These are phyloP conservation scores for Sclerotinia subarctica DNA, from an alignment of 2,329 filamentous ascomycete genomes.

Conservation along the genomic window DNA sequence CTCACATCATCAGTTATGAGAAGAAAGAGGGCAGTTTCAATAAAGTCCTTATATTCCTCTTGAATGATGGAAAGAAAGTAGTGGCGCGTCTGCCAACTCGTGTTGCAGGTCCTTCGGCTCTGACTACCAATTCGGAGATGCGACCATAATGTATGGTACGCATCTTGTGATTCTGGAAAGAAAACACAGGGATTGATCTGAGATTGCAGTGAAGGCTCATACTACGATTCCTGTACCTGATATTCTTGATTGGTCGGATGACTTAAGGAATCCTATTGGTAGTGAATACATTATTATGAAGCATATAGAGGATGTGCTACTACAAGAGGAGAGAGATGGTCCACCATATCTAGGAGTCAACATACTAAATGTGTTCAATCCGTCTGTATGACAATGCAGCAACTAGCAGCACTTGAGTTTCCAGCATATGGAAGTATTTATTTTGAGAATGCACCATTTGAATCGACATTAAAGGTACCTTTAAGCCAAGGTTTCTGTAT, in stretches of 20 bases:
- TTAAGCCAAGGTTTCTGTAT: slow-evolving; percentile 33
- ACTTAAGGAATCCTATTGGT: slow-evolving; percentile 32
- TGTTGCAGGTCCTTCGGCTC: background rate
- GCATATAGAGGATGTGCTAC: slow-evolving; percentile 38
- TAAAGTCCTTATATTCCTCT: background rate
- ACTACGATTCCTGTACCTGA: background rate
- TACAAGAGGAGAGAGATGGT: slow-evolving; percentile 40
- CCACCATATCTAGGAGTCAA: slow-evolving; percentile 36
- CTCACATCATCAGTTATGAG: background rate
- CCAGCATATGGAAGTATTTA: slow-evolving; percentile 42
- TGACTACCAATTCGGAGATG: background rate
- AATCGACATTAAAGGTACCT: slow-evolving; percentile 14
- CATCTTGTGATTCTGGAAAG: background rate
- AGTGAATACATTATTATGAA: slow-evolving; percentile 44
- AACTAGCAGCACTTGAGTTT: slow-evolving; percentile 35
- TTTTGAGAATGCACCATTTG: slow-evolving; percentile 24
- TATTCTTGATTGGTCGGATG: background rate
- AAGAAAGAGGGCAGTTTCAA: background rate
- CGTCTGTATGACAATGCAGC: slow-evolving; percentile 23
- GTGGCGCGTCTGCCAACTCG: background rate
- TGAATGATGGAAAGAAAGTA: background rate
- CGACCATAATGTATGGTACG: background rate
- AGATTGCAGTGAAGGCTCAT: background rate
- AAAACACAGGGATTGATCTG: background rate
- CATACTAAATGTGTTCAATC: slow-evolving; percentile 30